phyloP scores from a whole-genome alignment of 164 flowering plant genomes.

The Hamamelis virginiana region DNA sequence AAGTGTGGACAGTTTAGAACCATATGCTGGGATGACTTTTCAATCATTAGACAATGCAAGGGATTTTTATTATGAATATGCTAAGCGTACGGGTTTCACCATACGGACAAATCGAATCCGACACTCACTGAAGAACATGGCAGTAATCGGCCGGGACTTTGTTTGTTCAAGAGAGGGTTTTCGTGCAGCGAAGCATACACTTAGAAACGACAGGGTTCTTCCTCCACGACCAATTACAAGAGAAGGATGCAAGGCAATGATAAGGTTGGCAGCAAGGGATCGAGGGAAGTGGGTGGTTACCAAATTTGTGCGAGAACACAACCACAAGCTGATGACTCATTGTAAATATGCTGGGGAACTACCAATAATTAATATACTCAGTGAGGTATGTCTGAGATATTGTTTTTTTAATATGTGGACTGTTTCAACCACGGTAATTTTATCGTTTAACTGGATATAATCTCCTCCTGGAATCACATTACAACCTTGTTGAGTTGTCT shows the following conservation, averaged over 20 bases:
- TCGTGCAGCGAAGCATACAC: constrained; percentile 28
- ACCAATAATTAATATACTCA: constrained; percentile 19
- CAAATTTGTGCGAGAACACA: constrained; percentile 29
- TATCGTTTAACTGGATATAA: neutral
- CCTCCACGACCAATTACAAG: constrained; percentile 32
- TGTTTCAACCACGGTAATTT: neutral
- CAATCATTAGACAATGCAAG: constrained; percentile 29
- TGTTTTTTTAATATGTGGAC: neutral
- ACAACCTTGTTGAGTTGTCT: neutral
- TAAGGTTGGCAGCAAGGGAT: constrained; percentile 31
- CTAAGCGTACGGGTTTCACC: constrained; percentile 29
- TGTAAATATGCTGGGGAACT: constrained; percentile 22
- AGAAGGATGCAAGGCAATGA: constrained; percentile 38
- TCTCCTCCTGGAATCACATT: neutral
- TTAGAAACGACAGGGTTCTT: constrained; percentile 31
- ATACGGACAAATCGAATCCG: constrained; percentile 30
- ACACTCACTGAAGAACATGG: constrained; percentile 28
- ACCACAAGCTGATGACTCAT: constrained; percentile 27
- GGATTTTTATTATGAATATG: constrained; percentile 29
- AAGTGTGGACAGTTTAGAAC: constrained; percentile 7
- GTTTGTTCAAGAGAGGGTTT: constrained; percentile 37
- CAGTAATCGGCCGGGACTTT: constrained; percentile 29
- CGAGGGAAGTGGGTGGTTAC: constrained; percentile 32
- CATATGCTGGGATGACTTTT: constrained; percentile 25
- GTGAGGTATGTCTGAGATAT: constrained; percentile 17